Base-by-base conservation (phyloP, 2,329 filamentous ascomycete genomes). In the Diplodia sapinea region DNA sequence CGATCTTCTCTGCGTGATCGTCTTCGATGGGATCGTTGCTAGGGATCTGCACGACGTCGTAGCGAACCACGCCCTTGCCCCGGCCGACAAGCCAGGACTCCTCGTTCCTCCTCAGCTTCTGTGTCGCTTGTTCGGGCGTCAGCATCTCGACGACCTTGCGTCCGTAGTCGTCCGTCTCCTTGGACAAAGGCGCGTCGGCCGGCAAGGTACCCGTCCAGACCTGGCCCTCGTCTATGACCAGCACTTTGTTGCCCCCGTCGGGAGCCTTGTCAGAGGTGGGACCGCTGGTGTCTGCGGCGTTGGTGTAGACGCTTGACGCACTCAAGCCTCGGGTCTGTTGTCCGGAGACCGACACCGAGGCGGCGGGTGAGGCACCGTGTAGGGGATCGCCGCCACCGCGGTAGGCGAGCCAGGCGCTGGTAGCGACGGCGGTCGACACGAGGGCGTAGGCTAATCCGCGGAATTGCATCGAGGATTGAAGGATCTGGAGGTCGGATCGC, bases 21-120 rank as follows among this genome's bases (percentile, higher is more conserved):
- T 99, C 95, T 81, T 99, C 95, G 68, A 99, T 99, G 0, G 95
- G 95, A 73, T 96, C 92, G 78, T 99, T 99, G 82, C 93, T 97
- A 11, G 94, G 92, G 69, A 98, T 86, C 79, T 99, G 95, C 29
- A 95, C 93, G 9, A 97, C 84, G 79, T 99, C 95, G 76, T 99
- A 99, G 72, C 95, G 89, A 70, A 97, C 89, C 49, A 99, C 94
- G 47, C 95, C 95, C 77, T 92, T 87, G 15, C 95, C 96, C 64
- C 95, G 85, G 69, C 93, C 93, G 50, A 99, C 92, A 11, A 93
- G 83, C 79, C 94, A 98, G 36, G 94, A 97, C 81, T 96, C 89
- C 80, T 99, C 93, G 75, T 92, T 92, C 77, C 91, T 89, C 72
- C 95, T 87, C 74, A 99, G 82, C 82, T 94, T 96, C 74, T 92